A percentile compares a stretch with the other conserved stretches of the same genome.
phyloP scores from a whole-genome alignment of 2,329 filamentous ascomycete genomes.

The Ambrosiella beaveri region DNA sequence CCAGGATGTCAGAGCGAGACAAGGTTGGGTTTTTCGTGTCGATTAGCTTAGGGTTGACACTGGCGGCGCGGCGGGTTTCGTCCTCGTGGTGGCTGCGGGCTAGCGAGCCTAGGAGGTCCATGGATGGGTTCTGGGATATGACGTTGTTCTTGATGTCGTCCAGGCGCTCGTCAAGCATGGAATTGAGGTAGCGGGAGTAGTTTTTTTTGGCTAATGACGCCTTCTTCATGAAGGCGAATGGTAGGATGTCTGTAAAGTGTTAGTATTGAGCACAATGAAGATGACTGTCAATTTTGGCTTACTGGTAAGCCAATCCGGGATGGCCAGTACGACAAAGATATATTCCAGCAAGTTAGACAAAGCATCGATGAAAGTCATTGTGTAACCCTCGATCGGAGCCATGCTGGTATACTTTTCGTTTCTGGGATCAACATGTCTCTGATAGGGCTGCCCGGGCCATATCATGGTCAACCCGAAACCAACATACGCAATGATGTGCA shows the following conservation, averaged over 20 bases:
- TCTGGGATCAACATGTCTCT: constrained; percentile 25
- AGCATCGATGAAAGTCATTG: constrained; percentile 48
- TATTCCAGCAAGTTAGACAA: constrained; percentile 44
- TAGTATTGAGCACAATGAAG: not conserved
- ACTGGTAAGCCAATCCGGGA: constrained; percentile 40
- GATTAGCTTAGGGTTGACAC: constrained; percentile 13
- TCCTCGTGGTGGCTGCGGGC: constrained; percentile 26
- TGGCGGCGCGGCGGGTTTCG: not conserved
- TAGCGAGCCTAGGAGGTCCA: constrained; percentile 37
- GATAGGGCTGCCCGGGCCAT: constrained; percentile 44
- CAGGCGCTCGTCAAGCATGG: constrained; percentile 46
- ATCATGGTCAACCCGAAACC: constrained; percentile 49
- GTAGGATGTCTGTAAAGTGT: constrained; percentile 23
- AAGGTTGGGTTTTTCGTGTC: constrained; percentile 23
- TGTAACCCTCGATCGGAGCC: constrained; percentile 33
- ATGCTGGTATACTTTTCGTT: constrained; percentile 32
- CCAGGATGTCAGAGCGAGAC: constrained; percentile 49
- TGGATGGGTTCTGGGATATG: constrained; percentile 25
- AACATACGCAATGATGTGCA: constrained; percentile 45
- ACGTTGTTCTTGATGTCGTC: constrained; percentile 22
- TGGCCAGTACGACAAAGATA: constrained; percentile 43
- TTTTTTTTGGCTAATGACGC: constrained; percentile 41
- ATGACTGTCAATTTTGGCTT: constrained; percentile 17
- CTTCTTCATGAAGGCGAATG: constrained; percentile 32
- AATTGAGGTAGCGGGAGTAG: constrained; percentile 52